Conservation (phyloP, 768 basidiomycete species). For the Leccinum disarticulatum region DNA sequence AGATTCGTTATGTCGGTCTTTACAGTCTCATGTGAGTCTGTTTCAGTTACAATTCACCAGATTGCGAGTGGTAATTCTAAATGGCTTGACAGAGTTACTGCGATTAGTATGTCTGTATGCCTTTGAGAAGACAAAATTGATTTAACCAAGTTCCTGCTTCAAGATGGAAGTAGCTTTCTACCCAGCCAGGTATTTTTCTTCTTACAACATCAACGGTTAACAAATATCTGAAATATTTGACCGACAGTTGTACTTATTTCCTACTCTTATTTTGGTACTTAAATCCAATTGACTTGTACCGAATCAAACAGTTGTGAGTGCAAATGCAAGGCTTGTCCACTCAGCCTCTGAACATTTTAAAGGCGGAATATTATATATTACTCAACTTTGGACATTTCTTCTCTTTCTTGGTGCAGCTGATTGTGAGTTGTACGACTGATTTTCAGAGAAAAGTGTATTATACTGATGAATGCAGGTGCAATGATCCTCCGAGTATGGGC, state of each 20-base stretch:
- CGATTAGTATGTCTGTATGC: no score
- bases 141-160: background rate
- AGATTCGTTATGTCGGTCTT: background rate
- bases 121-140: no score
- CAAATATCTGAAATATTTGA: background rate
- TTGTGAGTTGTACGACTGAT: background rate
- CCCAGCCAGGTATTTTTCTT: background rate
- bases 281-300: background rate
- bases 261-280: background rate
- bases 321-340: background rate
- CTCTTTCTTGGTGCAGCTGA: background rate
- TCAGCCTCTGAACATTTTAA: background rate
- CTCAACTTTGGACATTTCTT: background rate
- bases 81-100: background rate
- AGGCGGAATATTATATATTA: background rate
- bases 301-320: background rate
- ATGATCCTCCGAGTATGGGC: background rate
- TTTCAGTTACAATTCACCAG: background rate
- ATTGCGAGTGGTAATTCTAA: background rate
- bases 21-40: background rate
- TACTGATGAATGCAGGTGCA: background rate
- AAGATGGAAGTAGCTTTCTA: background rate
- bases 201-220: background rate
- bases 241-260: background rate
- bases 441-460: background rate